A percentile compares a stretch with the other conserved stretches of the same genome.
These are phyloP conservation scores for Aristolochia californica DNA, from an alignment of 164 flowering plant genomes.

Conservation along the genomic window DNA sequence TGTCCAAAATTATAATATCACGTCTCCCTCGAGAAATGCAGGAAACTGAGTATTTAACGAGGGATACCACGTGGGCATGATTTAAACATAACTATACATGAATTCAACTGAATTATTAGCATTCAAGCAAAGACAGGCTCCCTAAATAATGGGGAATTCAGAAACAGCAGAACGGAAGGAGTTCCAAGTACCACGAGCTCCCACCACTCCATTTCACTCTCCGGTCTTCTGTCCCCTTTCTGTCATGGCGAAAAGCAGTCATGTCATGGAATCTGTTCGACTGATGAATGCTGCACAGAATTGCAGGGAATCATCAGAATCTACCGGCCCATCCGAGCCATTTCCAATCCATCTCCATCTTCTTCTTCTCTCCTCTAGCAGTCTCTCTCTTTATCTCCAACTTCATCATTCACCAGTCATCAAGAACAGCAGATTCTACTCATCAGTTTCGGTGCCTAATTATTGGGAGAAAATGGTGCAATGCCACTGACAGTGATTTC, in stretches of 20 bases:
- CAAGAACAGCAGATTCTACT: constrained; percentile 15
- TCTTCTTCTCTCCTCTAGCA: constrained; percentile 30
- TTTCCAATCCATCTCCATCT: constrained; percentile 29
- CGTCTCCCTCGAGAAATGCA: neutral
- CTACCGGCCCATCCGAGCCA: constrained; percentile 26
- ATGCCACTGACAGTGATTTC: constrained; percentile 16
- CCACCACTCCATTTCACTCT: neutral
- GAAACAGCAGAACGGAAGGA: neutral
- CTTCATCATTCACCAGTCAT: constrained; percentile 21
- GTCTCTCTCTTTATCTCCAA: constrained; percentile 26
- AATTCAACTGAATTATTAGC: too few species aligned
- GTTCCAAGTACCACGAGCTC: neutral
- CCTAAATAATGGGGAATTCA: too few species aligned
- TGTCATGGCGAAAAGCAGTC: constrained; percentile 23
- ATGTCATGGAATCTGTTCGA: constrained; percentile 17
- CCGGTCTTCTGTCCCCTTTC: neutral
- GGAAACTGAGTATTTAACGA: too few species aligned
- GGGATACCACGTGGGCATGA: too few species aligned
- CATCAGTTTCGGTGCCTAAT: constrained; percentile 6
- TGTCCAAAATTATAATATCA: neutral
- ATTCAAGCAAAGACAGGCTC: too few species aligned
- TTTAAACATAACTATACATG: too few species aligned
- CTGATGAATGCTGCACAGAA: constrained; percentile 21
- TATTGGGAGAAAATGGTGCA: constrained; percentile 12
- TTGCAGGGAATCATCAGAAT: constrained; percentile 28